Evolutionary conservation across 2,329 filamentous ascomycete species (phyloP), one percentile per base, ranked within the genome.

Genomic region (Hypoxylon sp.): DNA sequence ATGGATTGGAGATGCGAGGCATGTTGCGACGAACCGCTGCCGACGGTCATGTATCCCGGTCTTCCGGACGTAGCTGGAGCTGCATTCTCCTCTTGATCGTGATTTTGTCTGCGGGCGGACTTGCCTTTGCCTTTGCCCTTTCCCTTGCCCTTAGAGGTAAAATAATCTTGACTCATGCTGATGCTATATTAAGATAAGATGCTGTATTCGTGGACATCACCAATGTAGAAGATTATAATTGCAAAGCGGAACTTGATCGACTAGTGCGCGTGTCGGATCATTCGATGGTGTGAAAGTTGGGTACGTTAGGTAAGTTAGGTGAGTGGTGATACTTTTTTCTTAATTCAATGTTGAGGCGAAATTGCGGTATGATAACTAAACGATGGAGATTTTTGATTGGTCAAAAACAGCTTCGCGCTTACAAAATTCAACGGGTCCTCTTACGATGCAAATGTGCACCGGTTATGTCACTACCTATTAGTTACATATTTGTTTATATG

Each of bases 21-120:
- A 69, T 90, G 90, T 67, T 91, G 86, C 13, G 92, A 92, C 45
- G 87, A 86, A 43, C 92, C 92, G 60, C 80, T 85, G 50, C 93
- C 93, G 40, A 97, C 90, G 4, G 90, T 95, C 87, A 96, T 90
- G 73, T 92, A 97, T 51, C 84, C 80, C 40, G 88, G 88, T 55
- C 66, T 67, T 50, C 62, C 67, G 38, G 66, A 61, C 47, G 67
- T 56, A 12, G 69, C 48, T 49, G 65, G 60, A 59, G 62, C 58
- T 41, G 61, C 36, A 41, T 60, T 30, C 29, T 42, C 30, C 54
- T 52, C 47, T 17, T 49, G 37, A 29, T 65, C 56, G 43, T 67
- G 59, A 47, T 66, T 60, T 54, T 66, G 64, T 46, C 62, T 64
- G 40, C 69, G 66, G 49, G 71, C 72, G 63, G 69, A 65, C 70